Percentiles rank a stretch among this genome's conserved stretches.
These are phyloP conservation scores for Chondrus crispus DNA, from an alignment of 23 red algal genomes.

Conservation along the genomic window DNA sequence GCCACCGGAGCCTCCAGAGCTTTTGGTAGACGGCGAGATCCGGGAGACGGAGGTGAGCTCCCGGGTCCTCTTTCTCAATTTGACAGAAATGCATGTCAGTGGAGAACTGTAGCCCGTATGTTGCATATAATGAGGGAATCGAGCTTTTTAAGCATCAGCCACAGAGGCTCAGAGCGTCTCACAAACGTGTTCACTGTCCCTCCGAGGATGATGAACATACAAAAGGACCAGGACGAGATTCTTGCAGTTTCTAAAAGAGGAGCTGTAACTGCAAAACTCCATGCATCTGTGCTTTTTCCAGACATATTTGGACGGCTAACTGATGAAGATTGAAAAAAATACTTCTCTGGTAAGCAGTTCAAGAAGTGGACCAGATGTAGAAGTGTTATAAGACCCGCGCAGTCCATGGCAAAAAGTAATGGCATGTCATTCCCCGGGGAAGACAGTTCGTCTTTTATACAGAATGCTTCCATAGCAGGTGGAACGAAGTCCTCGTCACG, in stretches of 20 bases:
- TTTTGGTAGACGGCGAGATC: not conserved
- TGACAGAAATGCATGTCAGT: not conserved
- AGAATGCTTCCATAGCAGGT: not conserved
- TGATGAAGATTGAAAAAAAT: not conserved
- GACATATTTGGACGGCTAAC: not conserved
- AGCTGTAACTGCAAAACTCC: not conserved
- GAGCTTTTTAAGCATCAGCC: not conserved
- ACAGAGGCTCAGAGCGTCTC: not conserved
- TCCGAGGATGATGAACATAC: not conserved
- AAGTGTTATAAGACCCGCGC: not conserved
- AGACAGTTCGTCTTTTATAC: not conserved
- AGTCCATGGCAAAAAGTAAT: constrained; percentile 4
- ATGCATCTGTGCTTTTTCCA: not conserved
- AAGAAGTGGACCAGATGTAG: not conserved
- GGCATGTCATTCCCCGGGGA: not conserved
- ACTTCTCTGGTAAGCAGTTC: not conserved
- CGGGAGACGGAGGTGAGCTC: not conserved
- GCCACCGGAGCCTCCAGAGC: not conserved
- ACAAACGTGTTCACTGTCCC: not conserved
- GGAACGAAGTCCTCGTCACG: not conserved
- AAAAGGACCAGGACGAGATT: not conserved
- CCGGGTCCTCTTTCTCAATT: not conserved
- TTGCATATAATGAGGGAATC: not conserved
- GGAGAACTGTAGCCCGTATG: not conserved
- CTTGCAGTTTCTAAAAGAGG: not conserved